phyloP scores from a whole-genome alignment of 345 rosid species.

The Leavenworthia alabamica region DNA sequence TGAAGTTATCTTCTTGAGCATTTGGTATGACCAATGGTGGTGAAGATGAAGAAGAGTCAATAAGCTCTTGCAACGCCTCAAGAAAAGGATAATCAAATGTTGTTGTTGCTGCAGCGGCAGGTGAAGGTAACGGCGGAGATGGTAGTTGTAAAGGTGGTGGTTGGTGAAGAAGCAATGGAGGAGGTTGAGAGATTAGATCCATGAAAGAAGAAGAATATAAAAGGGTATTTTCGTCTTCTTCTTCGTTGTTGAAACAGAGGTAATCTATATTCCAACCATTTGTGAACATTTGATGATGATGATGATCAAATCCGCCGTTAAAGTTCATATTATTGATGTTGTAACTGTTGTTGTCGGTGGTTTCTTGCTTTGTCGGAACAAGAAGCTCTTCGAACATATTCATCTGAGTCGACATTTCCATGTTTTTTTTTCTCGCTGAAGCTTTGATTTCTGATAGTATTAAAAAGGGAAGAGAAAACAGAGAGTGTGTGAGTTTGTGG shows the following conservation, averaged over 20 bases:
- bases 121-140: slow-evolving; percentile 18
- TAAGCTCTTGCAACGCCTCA: slow-evolving; percentile 37
- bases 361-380: slow-evolving; percentile 48
- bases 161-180: slow-evolving; percentile 29
- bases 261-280: slow-evolving; percentile 50
- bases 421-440: slow-evolving; percentile 14
- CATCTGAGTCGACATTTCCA: slow-evolving; percentile 62
- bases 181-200: slow-evolving; percentile 37
- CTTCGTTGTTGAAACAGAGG: slow-evolving; percentile 34
- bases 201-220: slow-evolving; percentile 19
- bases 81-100: slow-evolving; percentile 41
- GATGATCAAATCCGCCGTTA: slow-evolving; percentile 24
- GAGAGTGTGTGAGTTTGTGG: slow-evolving; percentile 21
- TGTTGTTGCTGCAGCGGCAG: background rate
- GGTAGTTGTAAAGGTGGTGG: slow-evolving; percentile 33
- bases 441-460: background rate
- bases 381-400: slow-evolving; percentile 69
- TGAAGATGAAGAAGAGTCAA: slow-evolving; percentile 35
- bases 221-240: slow-evolving; percentile 30
- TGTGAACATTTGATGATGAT: slow-evolving; percentile 29
- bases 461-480: background rate
- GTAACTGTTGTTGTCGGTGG: slow-evolving; percentile 27
- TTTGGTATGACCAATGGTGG: slow-evolving; percentile 21
- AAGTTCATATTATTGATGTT: no score
- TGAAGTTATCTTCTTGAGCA: slow-evolving; percentile 18